Base-by-base conservation (phyloP, 2,329 filamentous ascomycete species). In the Daldinia sp. region DNA sequence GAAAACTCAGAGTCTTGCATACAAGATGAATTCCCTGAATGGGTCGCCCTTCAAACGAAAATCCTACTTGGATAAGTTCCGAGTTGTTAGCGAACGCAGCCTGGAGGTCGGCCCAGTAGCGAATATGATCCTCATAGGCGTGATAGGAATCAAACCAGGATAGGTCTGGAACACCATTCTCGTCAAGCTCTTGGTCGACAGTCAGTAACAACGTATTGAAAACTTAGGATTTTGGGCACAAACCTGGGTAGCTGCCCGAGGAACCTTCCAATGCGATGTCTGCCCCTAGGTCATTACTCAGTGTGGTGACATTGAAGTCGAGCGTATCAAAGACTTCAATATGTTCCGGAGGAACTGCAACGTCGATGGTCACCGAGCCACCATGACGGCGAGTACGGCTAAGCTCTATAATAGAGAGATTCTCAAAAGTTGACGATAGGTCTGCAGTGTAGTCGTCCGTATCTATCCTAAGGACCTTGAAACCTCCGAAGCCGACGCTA, bases 11-110 rank as follows among this genome's bases (percentile, higher is more conserved):
- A 28, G 26, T 50, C n/a, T 50, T 9, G 9, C 46, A 51, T 51
- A 51, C 46, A 64, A 88, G 79, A 73, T 87, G 85, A 48, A 88
- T 81, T 18, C 89, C 92, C 18, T 87, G 87, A 28, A 94, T 92
- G 62, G 78, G 67, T 20, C 83, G 79, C 1, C 83, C 83, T 60
- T 85, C 75, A 23, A 80, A 79, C 6, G 85, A 86, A 6, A 74
- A 77, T 3, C 86, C 86, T 5, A 80, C 77, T 15, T 77, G 79
- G 42, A 87, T 79, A 48, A 86, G 80, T 72, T 86, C 82, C 12
- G 85, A 81, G 67, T 85, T 83, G 3, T 76, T 69, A 2, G 85
- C 80, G 72, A 85, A 84, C 2, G 78, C 72, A 1, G 79, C 77
- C 30, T 82, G 80, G 10, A 89, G 77, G 63, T 85, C 81, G 3